Evolutionary conservation across 1,139 yeast species (phyloP), one percentile per base, ranked within the genome.

Genomic region (Geotrichum bryndzae): DNA sequence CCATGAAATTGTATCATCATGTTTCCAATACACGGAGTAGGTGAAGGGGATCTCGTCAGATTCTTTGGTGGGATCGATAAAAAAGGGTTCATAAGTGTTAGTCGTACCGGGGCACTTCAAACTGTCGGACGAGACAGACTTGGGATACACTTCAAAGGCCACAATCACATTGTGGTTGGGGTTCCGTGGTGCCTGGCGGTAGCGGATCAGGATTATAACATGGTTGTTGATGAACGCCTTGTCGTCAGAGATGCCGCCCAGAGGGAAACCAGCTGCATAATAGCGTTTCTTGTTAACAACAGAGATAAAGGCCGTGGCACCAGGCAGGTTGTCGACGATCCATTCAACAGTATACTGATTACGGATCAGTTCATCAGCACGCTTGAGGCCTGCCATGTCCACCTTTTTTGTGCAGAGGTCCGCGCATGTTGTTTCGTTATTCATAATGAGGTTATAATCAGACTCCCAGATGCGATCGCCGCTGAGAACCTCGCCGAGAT

Each of bases 91-190:
- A 54, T 59, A 66, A 56, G 59, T 58, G 41, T 69, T 71, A 2
- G 62, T 58, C 29, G 66, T 70, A 5, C 67, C 70, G 13, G 73
- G 72, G 58, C 73, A 70, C 46, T 60, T 63, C 50, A 66, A 64
- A 22, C 65, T 68, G 69, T 84, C 86, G 57, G 81, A 78, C 15
- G 65, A 61, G 15, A 89, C 92, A 62, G 95, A 87, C 72, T 85
- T 87, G 11, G 97, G 97, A 70, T 90, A 90, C 8, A 90, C 90
- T 75, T 91, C 97, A 68, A 90, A 89, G 0, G 96, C 97, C 27
- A 90, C 96, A 68, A 91, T 88, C 1, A 88, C 82, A 67, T 81
- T 77, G 59, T 77, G 73, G 2, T 80, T 80, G 3, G 70, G 67
- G 50, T 66, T 61, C 6, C 61, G 61, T 66, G 76, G 70, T 67